phyloP scores from a whole-genome alignment of 2,329 filamentous ascomycete genomes.

The Aureobasidium sp. region DNA sequence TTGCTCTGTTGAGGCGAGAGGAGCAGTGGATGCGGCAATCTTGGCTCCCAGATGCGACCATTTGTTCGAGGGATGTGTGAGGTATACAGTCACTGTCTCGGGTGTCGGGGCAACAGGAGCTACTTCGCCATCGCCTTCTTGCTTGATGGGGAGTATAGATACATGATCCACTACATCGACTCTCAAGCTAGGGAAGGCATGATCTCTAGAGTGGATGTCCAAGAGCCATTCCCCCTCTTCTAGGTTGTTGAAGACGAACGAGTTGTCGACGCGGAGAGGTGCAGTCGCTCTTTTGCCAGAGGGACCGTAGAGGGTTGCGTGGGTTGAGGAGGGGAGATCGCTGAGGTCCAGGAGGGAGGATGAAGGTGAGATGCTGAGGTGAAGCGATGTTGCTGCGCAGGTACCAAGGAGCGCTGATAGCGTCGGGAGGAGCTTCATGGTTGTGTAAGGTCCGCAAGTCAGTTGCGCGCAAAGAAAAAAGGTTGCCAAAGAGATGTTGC shows the following conservation, averaged over 20 bases:
- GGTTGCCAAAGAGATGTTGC: not conserved
- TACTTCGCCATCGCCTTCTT: constrained; percentile 9
- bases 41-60: constrained; percentile 78
- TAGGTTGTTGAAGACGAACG: constrained; percentile 68
- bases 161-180: constrained; percentile 58
- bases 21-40: constrained; percentile 23
- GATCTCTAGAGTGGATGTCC: constrained; percentile 66
- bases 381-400: constrained; percentile 33
- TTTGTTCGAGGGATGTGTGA: constrained; percentile 81
- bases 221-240: constrained; percentile 67
- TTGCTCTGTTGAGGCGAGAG: constrained; percentile 25
- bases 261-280: constrained; percentile 58
- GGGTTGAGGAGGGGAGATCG: constrained; percentile 46
- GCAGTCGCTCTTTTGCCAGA: constrained; percentile 38
- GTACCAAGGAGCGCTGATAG: not conserved
- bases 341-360: constrained; percentile 35
- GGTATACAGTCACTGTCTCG: constrained; percentile 57
- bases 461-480: no score
- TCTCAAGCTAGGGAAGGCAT: constrained; percentile 68
- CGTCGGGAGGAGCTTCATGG: not conserved
- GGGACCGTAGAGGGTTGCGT: constrained; percentile 48
- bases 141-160: constrained; percentile 19
- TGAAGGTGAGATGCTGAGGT: constrained; percentile 43
- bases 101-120: constrained; percentile 16
- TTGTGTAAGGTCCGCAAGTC: not conserved